Evolutionary conservation across 306 rosid species (phyloP).

Genomic region (Quercus wislizeni): DNA sequence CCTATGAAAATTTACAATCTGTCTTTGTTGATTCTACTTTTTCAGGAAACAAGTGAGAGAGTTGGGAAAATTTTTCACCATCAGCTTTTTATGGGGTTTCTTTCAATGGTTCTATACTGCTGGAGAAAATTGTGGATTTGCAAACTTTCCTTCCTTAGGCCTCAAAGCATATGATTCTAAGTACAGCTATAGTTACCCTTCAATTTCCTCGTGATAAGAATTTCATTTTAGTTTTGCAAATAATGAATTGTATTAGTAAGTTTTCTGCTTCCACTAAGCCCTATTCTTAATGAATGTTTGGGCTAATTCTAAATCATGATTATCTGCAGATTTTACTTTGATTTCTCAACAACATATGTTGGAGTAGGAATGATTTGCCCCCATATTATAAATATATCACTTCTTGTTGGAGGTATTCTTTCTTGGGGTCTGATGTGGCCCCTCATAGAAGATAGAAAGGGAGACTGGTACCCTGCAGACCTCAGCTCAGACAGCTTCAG

Average conservation of each 20-base stretch:
- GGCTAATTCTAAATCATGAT: neutral
- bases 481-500: neutral
- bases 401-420: conserved; percentile 14
- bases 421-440: conserved; percentile 25
- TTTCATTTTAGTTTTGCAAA: neutral
- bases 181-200: neutral
- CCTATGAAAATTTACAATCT: neutral
- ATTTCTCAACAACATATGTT: conserved; percentile 10
- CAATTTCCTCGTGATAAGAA: neutral
- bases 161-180: neutral
- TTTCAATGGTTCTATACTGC: conserved; percentile 11
- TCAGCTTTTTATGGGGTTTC: conserved; percentile 1
- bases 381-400: conserved; percentile 1
- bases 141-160: neutral
- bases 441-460: neutral
- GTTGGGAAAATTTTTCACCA: neutral
- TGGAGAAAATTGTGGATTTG: neutral
- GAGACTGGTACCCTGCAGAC: conserved; percentile 9
- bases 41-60: conserved; percentile 15
- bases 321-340: conserved; percentile 5
- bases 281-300: neutral
- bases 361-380: conserved; percentile 22
- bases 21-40: neutral
- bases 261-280: neutral
- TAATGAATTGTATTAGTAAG: neutral